phyloP scores from a whole-genome alignment of 2,329 filamentous ascomycete genomes.

The Rhynchosporium graminicola region DNA sequence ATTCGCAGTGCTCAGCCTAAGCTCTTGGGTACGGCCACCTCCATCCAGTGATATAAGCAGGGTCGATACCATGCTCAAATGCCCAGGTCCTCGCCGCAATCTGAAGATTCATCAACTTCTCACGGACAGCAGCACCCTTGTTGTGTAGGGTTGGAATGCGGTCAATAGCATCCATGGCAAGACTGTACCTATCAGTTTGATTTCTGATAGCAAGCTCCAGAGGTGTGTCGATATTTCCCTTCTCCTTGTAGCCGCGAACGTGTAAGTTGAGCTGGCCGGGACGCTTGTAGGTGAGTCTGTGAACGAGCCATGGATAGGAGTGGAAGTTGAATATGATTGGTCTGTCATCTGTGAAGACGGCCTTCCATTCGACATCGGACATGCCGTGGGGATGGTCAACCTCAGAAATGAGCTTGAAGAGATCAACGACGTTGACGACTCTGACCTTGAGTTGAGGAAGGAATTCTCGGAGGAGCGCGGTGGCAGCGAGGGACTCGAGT shows the following conservation, averaged over 20 bases:
- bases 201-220: slow-evolving; percentile 78
- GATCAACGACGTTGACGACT: slow-evolving; percentile 77
- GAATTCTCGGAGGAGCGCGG: slow-evolving; percentile 69
- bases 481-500: slow-evolving; percentile 72
- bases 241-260: slow-evolving; percentile 79
- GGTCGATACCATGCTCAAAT: slow-evolving; percentile 71
- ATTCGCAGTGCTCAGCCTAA: background rate
- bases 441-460: slow-evolving; percentile 74
- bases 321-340: slow-evolving; percentile 85
- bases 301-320: slow-evolving; percentile 78
- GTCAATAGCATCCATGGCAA: slow-evolving; percentile 77
- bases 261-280: slow-evolving; percentile 68
- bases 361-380: slow-evolving; percentile 62
- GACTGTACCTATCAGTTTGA: slow-evolving; percentile 72
- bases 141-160: slow-evolving; percentile 64
- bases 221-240: slow-evolving; percentile 82
- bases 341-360: slow-evolving; percentile 70
- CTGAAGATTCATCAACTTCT: slow-evolving; percentile 65
- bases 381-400: slow-evolving; percentile 74
- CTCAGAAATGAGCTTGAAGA: slow-evolving; percentile 76
- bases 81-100: slow-evolving; percentile 64
- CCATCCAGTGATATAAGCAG: slow-evolving; percentile 41
- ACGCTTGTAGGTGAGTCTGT: slow-evolving; percentile 74
- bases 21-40: slow-evolving; percentile 35
- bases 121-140: slow-evolving; percentile 60